A percentile compares a stretch with the other conserved stretches of the same genome.
Conservation (phyloP, 2,329 filamentous ascomycete genomes). For the Dactylellina leptospora region DNA sequence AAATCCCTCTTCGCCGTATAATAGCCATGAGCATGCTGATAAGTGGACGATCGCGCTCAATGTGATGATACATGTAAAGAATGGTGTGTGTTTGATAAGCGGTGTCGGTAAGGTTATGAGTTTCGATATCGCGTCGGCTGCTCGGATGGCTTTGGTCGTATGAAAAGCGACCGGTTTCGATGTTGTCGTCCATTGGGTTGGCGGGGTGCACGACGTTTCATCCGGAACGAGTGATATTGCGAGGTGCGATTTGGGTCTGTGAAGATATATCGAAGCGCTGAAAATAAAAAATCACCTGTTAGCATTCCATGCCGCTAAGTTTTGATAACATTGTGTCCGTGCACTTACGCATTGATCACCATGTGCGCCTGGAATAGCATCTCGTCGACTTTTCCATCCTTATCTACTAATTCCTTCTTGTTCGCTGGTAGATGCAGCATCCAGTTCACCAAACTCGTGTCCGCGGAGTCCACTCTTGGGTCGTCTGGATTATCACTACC, state of each 20-base stretch:
- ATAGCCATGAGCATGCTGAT: conserved; percentile 76
- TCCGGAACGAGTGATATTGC: conserved; percentile 67
- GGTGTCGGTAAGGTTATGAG: conserved; percentile 77
- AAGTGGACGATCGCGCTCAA: conserved; percentile 82
- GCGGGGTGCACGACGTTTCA: conserved; percentile 74
- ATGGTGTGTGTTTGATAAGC: conserved; percentile 78
- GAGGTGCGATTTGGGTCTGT: conserved; percentile 80
- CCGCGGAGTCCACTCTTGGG: conserved; percentile 68
- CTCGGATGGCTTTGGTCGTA: conserved; percentile 80
- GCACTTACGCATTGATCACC: conserved; percentile 67
- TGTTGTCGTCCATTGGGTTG: conserved; percentile 59
- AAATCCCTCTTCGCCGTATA: conserved; percentile 70
- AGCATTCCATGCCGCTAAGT: no score
- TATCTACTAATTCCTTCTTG: conserved; percentile 75
- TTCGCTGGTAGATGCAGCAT: conserved; percentile 76
- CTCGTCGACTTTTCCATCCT: conserved; percentile 79
- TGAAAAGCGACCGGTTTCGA: conserved; percentile 68
- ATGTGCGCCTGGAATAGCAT: conserved; percentile 92
- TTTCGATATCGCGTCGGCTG: conserved; percentile 78
- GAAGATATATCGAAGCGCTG: conserved; percentile 73
- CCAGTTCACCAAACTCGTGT: conserved; percentile 74
- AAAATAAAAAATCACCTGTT: neutral
- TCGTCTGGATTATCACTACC: conserved; percentile 63
- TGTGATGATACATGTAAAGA: conserved; percentile 82
- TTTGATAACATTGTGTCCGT: no score